These are phyloP conservation scores for Stygiomarasmius scandens DNA, from an alignment of 1,284 basidiomycete species.

Conservation along the genomic window DNA sequence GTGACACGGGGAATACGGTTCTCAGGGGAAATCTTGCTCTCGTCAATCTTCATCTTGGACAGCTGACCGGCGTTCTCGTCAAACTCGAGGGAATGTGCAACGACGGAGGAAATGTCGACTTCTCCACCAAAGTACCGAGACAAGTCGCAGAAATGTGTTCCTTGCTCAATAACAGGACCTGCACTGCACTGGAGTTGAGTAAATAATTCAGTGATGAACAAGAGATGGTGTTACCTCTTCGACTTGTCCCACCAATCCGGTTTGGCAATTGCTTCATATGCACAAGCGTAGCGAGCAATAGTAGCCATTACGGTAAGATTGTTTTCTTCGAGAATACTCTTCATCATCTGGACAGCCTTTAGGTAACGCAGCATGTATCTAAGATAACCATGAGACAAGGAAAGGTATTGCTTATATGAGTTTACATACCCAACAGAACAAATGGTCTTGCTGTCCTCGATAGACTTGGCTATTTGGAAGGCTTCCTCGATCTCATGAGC, in stretches of 20 bases:
- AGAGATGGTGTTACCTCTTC: conserved; percentile 57
- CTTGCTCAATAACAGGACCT: conserved; percentile 96
- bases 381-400: conserved; percentile 5
- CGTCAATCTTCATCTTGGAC: conserved; percentile 81
- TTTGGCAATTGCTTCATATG: conserved; percentile 89
- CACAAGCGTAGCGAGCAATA: conserved; percentile 93
- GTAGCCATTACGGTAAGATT: conserved; percentile 97
- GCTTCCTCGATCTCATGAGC: conserved; percentile 66
- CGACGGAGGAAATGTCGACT: conserved; percentile 85
- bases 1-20: conserved; percentile 84
- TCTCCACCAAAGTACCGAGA: conserved; percentile 99
- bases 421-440: conserved; percentile 84
- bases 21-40: conserved; percentile 74
- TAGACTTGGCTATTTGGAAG: conserved; percentile 69
- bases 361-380: conserved; percentile 93
- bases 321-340: conserved; percentile 94
- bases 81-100: conserved; percentile 88
- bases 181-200: conserved; percentile 45
- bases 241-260: conserved; percentile 98
- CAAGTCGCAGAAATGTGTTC: conserved; percentile 89
- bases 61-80: conserved; percentile 88
- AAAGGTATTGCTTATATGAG: conserved; percentile 8
- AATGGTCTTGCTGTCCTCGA: conserved; percentile 71
- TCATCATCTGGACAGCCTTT: conserved; percentile 97
- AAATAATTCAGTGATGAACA: not conserved